phyloP scores from a whole-genome alignment of 306 rosid species.

The Castanea crenata region DNA sequence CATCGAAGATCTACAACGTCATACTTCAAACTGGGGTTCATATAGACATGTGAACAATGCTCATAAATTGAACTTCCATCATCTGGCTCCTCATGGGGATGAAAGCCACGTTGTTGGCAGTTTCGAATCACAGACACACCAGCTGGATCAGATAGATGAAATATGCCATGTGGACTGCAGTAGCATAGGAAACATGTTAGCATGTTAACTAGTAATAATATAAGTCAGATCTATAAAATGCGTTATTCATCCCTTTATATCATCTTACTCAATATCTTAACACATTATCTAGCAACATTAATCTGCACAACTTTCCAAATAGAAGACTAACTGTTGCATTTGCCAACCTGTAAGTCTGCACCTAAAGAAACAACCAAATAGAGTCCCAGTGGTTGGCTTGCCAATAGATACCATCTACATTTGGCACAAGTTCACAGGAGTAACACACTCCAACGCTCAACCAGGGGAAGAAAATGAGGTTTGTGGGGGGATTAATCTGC shows the following conservation, averaged over 20 bases:
- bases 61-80: conserved; percentile 90
- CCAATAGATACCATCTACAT: background rate
- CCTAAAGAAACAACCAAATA: background rate
- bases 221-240: background rate
- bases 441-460: background rate
- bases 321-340: background rate
- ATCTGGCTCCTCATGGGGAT: conserved; percentile 92
- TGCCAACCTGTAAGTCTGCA: background rate
- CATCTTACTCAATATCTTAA: background rate
- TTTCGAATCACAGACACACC: conserved; percentile 89
- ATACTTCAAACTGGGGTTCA: conserved; percentile 65
- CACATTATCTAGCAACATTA: background rate
- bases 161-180: conserved; percentile 96
- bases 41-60: conserved; percentile 94
- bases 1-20: conserved; percentile 84
- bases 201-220: background rate
- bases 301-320: background rate
- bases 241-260: background rate
- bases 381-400: background rate
- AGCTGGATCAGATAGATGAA: conserved; percentile 90
- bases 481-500: background rate
- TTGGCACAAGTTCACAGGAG: background rate
- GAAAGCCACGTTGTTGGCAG: conserved; percentile 96
- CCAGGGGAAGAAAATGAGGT: background rate
- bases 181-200: conserved; percentile 29